Conservation (phyloP, 257 asterid species). For the Nicotiana tabacum region DNA sequence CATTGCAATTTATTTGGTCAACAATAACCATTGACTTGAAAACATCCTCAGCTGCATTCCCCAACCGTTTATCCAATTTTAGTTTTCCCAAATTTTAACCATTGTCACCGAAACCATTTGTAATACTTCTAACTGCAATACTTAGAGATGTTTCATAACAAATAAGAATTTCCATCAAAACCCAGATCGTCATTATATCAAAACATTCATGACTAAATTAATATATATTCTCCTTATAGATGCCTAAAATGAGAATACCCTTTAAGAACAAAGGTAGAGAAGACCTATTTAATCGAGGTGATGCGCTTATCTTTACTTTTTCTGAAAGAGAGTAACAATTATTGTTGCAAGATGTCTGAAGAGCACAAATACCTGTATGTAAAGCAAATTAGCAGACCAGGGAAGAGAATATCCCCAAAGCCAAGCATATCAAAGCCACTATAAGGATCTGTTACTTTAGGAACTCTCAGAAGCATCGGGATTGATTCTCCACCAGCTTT, state of each 20-base stretch:
- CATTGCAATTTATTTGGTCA: neutral
- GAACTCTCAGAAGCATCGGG: constrained; percentile 95
- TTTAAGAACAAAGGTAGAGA: constrained; percentile 1
- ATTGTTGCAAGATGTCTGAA: neutral
- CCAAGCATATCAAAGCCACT: constrained; percentile 94
- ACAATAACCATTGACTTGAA: neutral
- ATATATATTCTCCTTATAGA: neutral
- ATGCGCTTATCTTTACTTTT: neutral
- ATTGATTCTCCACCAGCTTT: constrained; percentile 94
- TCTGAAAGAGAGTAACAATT: neutral
- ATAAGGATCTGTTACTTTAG: constrained; percentile 88
- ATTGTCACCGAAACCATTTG: neutral
- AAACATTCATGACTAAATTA: neutral
- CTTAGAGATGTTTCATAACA: neutral
- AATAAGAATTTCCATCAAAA: neutral
- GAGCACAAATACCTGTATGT: constrained; percentile 51
- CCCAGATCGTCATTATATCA: neutral
- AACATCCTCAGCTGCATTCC: neutral
- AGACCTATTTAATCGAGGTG: neutral
- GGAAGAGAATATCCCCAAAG: constrained; percentile 94
- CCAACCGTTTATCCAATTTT: neutral
- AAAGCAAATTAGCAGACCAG: constrained; percentile 87
- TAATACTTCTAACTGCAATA: neutral
- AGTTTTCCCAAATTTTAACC: neutral
- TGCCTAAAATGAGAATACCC: neutral